Base-by-base conservation (phyloP, 148 eudicot genomes). In the Chenopodium album region DNA sequence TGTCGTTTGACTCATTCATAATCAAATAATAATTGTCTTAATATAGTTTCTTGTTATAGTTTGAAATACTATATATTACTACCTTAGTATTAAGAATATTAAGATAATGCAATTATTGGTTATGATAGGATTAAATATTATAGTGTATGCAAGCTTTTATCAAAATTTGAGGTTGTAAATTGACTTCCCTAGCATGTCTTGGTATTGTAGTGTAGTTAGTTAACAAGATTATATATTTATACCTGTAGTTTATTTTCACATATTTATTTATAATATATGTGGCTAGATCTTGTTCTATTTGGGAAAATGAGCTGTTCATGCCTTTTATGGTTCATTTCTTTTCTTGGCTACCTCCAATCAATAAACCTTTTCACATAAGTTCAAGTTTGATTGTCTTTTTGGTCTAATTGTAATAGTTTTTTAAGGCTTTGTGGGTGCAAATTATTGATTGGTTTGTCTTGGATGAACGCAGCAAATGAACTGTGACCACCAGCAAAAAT, bases 361-460 rank as follows among this genome's bases (percentile, higher is more conserved):
- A 37, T 63, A 64, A 11, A 11, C 71, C 22, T 75, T 84, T 84
- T 22, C 76, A 63, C 70, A n/a, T 44, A 80, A 82, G 29, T 71
- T 70, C 62, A 70, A 77, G 11, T 28, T 69, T 77, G 76, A 76
- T 84, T 56, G 76, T 56, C 60, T 75, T 76, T 69, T 28, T 26
- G 26, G 52, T 46, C 76, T 70, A 66, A 73, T 80, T 28, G 28
- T 41, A 70, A 54, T 67, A 68, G 34, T 31, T 47, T 71, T 54
- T 22, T 19, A 50, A 70, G 20, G 32, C 66, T 79, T 75, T 69
- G 79, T 76, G 62, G 86, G 80, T 64, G 71, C 86, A 63, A 67
- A 67, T 79, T 69, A 79, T 83, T 75, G 82, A 79, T 83, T 69
- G 76, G 47, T 63, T 79, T 83, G 85, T 83, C 85, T 79, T 80